Base-by-base conservation (phyloP, 2,329 filamentous ascomycete genomes). In the Trichoderma citrinoviride region DNA sequence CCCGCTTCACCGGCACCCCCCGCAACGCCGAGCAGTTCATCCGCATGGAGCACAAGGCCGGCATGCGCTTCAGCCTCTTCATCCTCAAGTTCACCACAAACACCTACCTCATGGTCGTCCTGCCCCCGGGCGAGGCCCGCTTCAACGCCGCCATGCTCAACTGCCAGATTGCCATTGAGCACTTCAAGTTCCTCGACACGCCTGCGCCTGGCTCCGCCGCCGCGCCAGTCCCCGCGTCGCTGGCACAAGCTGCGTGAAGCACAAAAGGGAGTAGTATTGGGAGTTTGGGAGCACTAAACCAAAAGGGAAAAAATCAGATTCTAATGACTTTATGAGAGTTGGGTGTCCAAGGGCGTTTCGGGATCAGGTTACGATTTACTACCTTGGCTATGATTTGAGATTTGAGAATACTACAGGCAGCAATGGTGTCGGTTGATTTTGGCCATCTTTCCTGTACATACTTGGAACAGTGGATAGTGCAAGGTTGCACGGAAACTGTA, bases 41-140 rank as follows among this genome's bases (percentile, higher is more conserved):
- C 53, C 83, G 92, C 71, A 89, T 94, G 80, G 90, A 93, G 76
- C 87, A 93, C 78, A 93, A 92, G 77, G 89, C 90, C 63, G 84
- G 84, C 63, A 82, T 86, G 50, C 85, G 85, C 66, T 98, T 98
- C 80, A 96, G 92, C 78, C 89, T 97, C 77, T 97, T 98, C 75
- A 92, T 97, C 68, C 91, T 93, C 68, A 92, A 96, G 70, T 93
- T 99, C 70, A 99, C 95, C 2, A 96, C 95, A 61, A 99, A 99
- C 77, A 99, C 95, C 2, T 98, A 98, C 73, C 89, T 99, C 66
- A 92, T 96, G 73, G 92, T 96, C 8, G 89, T 96, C 41, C 86
- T 97, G 69, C 93, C 95, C 0, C 93, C 94, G 0, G 93, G 93
- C 25, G 94, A 98, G 77, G 91, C 92, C 21, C 86, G 91, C 6